Evolutionary conservation across 192 early-diverging fungal genomes (phyloP), one percentile per base, ranked within the genome.

Genomic region (Funneliformis mosseae): DNA sequence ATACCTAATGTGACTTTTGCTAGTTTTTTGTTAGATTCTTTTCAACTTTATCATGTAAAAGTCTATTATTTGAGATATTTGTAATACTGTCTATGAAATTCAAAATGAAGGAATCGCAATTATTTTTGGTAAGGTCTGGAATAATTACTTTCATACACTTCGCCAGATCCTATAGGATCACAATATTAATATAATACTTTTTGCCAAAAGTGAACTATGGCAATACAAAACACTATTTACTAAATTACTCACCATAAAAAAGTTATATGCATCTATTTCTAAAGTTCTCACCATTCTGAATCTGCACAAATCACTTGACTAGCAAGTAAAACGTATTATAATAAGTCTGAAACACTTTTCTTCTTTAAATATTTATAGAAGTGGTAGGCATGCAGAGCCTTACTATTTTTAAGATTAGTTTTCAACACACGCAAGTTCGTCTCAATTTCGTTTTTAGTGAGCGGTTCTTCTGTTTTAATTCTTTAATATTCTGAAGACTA

Each of bases 11-110:
- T 50, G 46, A 74, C 71, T 46, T 46, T 27, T 46, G 43, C 27
- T 18, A 74, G 66, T 45, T 45, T 74, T 50, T 74, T 23, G 71
- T 74, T 46, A 45, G 71, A 74, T 46, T 74, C 71, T 50, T 74
- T 74, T 42, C 71, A 74, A 23, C 43, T 74, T 27, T 46, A 74
- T 74, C 27, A 50, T 74, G 71, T 46, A 74, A 41, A 74, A 43
- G 43, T 74, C 27, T 74, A 45, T 45, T 48, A 74, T 46, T 45
- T 50, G 27, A 18, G 27, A 45, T 23, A 45, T 74, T 18, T n/a
- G n/a, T n/a, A n/a, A n/a, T n/a, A n/a, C n/a, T n/a, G n/a, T n/a
- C n/a, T n/a, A n/a, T n/a, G n/a, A n/a, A n/a, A n/a, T n/a, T n/a
- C n/a, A n/a, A n/a, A n/a, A n/a, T n/a, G n/a, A n/a, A n/a, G n/a